A percentile compares a stretch with the other conserved stretches of the same genome.
phyloP scores from a whole-genome alignment of 192 early-diverging fungal species.

The Coemansia sp. region DNA sequence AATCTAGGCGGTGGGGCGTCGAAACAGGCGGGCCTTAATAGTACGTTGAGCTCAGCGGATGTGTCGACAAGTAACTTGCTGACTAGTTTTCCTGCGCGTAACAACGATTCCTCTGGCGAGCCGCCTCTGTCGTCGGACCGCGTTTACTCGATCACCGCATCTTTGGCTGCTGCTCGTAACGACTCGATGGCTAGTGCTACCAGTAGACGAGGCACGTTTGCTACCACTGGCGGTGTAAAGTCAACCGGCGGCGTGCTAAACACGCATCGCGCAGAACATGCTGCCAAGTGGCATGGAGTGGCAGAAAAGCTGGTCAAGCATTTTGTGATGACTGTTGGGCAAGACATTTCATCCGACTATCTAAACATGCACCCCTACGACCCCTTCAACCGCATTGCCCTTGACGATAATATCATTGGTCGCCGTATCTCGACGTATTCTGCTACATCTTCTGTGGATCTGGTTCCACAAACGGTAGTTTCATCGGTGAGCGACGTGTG shows the following conservation, averaged over 20 bases:
- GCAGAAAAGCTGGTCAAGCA: conserved; percentile 39
- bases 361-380: conserved; percentile 27
- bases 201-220: conserved; percentile 22
- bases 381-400: not conserved
- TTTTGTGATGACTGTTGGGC: conserved; percentile 54
- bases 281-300: conserved; percentile 43
- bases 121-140: conserved; percentile 11
- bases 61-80: conserved; percentile 28
- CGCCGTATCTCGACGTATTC: conserved; percentile 4
- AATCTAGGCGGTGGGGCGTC: not conserved
- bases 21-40: not conserved
- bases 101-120: not conserved
- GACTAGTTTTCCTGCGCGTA: not conserved
- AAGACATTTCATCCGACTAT: conserved; percentile 49
- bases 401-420: not conserved
- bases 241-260: conserved; percentile 6
- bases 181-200: conserved; percentile 44
- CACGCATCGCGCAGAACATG: conserved; percentile 15
- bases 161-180: conserved; percentile 18
- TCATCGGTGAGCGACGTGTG: conserved; percentile 37
- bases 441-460: not conserved
- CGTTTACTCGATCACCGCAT: conserved; percentile 32
- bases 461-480: not conserved
- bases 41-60: conserved; percentile 20
- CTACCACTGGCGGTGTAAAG: not conserved